Evolutionary conservation across 2,329 filamentous ascomycete species (phyloP).

Genomic region (Fusarium devonianum): DNA sequence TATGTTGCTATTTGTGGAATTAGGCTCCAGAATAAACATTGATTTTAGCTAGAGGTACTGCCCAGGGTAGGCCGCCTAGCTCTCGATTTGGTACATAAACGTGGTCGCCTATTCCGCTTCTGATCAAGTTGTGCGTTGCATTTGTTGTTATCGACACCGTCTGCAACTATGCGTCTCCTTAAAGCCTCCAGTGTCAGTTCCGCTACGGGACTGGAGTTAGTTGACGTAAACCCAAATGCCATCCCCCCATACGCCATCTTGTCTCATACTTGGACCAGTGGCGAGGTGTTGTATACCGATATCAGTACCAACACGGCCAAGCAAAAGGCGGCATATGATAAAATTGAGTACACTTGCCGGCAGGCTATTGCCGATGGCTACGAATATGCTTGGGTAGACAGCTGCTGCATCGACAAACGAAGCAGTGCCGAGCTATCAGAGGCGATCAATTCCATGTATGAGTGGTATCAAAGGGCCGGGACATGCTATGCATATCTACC

Average conservation of each 20-base stretch:
- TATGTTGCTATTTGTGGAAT: too few species aligned
- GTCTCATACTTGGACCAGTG: constrained; percentile 40
- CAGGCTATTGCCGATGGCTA: constrained; percentile 1
- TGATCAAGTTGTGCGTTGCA: background rate
- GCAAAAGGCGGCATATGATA: constrained; percentile 8
- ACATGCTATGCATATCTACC: constrained; percentile 36
- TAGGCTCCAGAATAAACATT: too few species aligned
- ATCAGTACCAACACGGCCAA: constrained; percentile 3
- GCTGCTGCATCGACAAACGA: constrained; percentile 38
- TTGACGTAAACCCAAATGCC: constrained; percentile 2
- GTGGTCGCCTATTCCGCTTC: background rate
- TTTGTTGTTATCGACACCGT: background rate
- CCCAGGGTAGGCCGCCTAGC: too few species aligned
- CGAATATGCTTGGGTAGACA: constrained; percentile 37
- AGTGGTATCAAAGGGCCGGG: constrained; percentile 29
- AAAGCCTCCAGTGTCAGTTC: constrained; percentile 2
- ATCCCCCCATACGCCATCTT: constrained; percentile 34
- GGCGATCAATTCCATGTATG: too few species aligned
- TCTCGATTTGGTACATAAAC: background rate
- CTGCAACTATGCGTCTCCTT: background rate
- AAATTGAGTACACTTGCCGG: constrained; percentile 5
- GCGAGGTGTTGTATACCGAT: constrained; percentile 33
- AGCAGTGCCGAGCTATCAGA: constrained; percentile 29
- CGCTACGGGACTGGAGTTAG: background rate
- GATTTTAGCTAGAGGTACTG: too few species aligned